Evolutionary conservation across 2,329 filamentous ascomycete species (phyloP).

Genomic region (Colletotrichum sp.): DNA sequence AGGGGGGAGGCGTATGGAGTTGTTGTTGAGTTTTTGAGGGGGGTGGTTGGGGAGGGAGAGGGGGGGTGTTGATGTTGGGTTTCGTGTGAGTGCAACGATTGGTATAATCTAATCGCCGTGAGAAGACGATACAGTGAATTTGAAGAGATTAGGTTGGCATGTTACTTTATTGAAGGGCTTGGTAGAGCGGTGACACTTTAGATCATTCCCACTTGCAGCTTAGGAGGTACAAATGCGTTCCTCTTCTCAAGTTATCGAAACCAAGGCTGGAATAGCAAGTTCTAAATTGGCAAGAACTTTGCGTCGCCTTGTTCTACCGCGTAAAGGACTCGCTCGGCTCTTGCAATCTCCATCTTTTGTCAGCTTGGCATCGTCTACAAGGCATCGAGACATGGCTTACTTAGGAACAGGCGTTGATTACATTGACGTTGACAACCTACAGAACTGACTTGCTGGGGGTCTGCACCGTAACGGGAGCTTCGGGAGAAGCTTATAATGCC

Average conservation of each 20-base stretch:
- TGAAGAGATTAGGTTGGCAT: background rate
- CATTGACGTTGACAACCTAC: accelerated
- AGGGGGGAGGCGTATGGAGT: background rate
- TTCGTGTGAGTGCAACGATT: background rate
- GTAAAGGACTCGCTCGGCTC: no score
- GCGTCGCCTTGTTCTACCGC: no score
- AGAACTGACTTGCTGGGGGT: background rate
- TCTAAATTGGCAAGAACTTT: no score
- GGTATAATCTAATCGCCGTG: background rate
- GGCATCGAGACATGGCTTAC: no score
- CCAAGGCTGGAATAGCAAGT: no score
- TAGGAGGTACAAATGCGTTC: no score
- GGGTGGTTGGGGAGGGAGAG: background rate
- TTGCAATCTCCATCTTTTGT: no score
- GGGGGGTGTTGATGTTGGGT: background rate
- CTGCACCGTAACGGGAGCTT: accelerated
- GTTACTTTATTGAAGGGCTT: no score
- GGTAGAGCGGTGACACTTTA: no score
- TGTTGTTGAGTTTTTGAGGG: background rate
- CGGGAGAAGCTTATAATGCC: background rate
- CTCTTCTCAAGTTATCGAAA: no score
- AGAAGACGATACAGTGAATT: accelerated
- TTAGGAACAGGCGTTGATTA: no score
- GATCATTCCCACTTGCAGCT: accelerated
- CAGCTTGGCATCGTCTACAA: no score